Conservation (phyloP, 2,329 filamentous ascomycete genomes). For the Pseudocercospora ulei region DNA sequence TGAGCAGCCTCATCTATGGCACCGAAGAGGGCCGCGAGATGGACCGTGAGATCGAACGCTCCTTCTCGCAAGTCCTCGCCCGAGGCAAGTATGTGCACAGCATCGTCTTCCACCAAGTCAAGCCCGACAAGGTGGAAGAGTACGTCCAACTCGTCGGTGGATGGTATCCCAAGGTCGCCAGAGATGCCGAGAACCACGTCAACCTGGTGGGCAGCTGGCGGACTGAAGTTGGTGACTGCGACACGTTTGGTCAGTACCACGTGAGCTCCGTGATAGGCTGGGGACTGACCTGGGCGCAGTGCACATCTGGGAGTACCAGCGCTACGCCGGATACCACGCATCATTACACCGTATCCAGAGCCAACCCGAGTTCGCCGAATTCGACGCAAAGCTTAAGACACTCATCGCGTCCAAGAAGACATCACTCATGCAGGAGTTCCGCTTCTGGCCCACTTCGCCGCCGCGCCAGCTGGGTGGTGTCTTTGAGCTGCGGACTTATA, state of each 20-base stretch:
- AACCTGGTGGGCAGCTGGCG: conserved; percentile 96
- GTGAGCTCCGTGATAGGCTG: not conserved
- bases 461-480: conserved; percentile 82
- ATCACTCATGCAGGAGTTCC: conserved; percentile 98
- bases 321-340: conserved; percentile 89
- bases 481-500: conserved; percentile 95
- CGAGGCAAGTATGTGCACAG: conserved; percentile 97
- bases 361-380: conserved; percentile 73
- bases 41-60: conserved; percentile 90
- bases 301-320: conserved; percentile 99
- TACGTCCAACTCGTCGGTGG: conserved; percentile 80
- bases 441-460: conserved; percentile 94
- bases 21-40: conserved; percentile 90
- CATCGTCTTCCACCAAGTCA: conserved; percentile 91
- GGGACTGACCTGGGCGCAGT: conserved; percentile 47
- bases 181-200: conserved; percentile 78
- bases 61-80: conserved; percentile 88
- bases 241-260: conserved; percentile 69
- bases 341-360: conserved; percentile 75
- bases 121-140: conserved; percentile 89
- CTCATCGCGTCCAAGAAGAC: conserved; percentile 75
- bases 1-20: conserved; percentile 89
- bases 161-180: conserved; percentile 88
- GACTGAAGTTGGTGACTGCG: conserved; percentile 92
- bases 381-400: conserved; percentile 74